phyloP scores from a whole-genome alignment of 257 asterid species.

The Solanum bulbocastanum region DNA sequence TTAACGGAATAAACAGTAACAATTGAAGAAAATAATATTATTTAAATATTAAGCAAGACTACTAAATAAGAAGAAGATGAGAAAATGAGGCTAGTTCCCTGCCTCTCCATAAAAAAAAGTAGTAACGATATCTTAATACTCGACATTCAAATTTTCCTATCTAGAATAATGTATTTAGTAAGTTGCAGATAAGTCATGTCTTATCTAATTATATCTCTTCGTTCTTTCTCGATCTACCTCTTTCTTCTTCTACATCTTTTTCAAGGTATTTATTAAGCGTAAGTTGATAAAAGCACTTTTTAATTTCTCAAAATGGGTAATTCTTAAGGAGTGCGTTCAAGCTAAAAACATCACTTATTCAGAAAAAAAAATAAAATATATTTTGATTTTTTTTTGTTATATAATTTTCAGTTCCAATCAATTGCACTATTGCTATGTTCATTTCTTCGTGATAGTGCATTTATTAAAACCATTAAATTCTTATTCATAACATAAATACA shows the following conservation, averaged over 20 bases:
- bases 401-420: background rate
- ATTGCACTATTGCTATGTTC: background rate
- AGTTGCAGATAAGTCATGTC: background rate
- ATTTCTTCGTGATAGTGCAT: background rate
- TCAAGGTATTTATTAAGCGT: no score
- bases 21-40: background rate
- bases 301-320: no score
- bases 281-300: no score
- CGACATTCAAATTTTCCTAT: background rate
- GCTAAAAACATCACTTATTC: background rate
- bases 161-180: background rate
- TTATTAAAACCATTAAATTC: background rate
- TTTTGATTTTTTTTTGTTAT: background rate
- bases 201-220: no score
- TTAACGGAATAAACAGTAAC: background rate
- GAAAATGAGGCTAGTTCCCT: background rate
- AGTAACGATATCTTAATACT: no score
- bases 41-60: no score
- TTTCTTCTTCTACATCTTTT: background rate
- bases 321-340: fast-evolving
- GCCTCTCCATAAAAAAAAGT: background rate
- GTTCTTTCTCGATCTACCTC: fast-evolving
- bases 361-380: fast-evolving
- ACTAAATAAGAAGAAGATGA: no score
- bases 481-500: background rate